Evolutionary conservation across 306 rosid species (phyloP).

Genomic region (Castanea crenata): DNA sequence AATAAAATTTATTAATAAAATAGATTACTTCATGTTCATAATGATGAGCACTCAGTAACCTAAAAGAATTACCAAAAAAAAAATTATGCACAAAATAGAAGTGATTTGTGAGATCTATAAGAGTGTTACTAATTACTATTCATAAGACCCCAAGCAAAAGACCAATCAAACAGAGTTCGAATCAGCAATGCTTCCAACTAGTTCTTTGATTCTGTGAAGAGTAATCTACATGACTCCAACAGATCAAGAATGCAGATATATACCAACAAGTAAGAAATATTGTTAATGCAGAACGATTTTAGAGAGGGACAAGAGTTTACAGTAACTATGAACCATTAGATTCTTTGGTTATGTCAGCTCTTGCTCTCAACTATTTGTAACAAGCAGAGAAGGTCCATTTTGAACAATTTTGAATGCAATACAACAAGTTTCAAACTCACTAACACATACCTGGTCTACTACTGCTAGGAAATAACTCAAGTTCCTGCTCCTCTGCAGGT

Average conservation of each 20-base stretch:
- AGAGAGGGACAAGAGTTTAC: too few species aligned
- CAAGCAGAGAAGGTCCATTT: neutral
- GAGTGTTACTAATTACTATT: too few species aligned
- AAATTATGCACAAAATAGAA: too few species aligned
- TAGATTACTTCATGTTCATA: too few species aligned
- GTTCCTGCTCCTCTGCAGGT: conserved; percentile 90
- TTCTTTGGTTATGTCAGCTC: conserved; percentile 14
- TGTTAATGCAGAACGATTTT: neutral
- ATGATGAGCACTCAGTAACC: too few species aligned
- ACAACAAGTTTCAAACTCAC: neutral
- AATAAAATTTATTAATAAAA: too few species aligned
- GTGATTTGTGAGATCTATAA: too few species aligned
- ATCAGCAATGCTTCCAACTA: too few species aligned
- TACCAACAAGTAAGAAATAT: neutral
- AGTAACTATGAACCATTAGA: conserved; percentile 2
- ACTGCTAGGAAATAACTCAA: conserved; percentile 82
- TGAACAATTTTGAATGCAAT: neutral
- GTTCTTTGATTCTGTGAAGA: neutral
- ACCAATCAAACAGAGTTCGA: too few species aligned
- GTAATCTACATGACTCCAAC: neutral
- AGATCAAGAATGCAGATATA: neutral
- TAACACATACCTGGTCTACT: conserved; percentile 52
- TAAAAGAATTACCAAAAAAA: too few species aligned
- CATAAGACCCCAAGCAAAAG: too few species aligned
- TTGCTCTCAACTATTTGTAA: neutral